phyloP scores from a whole-genome alignment of 163 green algal species.

The Chlorella variabilis region DNA sequence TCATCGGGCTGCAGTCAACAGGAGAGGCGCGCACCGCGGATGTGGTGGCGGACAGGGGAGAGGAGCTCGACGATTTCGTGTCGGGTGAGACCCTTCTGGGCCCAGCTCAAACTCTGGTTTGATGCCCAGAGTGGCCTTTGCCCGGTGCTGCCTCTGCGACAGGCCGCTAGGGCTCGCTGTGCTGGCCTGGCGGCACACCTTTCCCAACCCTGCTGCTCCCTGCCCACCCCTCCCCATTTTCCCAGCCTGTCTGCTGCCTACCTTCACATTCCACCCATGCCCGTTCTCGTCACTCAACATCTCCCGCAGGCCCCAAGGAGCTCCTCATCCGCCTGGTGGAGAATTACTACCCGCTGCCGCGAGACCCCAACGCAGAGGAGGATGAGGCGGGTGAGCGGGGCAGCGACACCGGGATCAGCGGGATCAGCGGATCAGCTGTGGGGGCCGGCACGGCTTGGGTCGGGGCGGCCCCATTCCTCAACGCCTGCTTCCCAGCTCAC shows the following conservation, averaged over 20 bases:
- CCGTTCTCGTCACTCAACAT: not conserved
- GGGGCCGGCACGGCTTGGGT: not conserved
- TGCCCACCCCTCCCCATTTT: no score
- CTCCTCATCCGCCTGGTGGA: constrained; percentile 71
- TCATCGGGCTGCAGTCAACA: constrained; percentile 82
- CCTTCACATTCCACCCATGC: no score
- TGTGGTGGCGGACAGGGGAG: constrained; percentile 54
- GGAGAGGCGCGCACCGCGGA: constrained; percentile 76
- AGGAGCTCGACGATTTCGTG: constrained; percentile 79
- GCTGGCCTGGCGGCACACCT: no score
- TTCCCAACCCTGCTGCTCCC: no score
- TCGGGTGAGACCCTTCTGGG: constrained; percentile 36
- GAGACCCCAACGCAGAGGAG: constrained; percentile 20
- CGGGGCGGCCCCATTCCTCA: no score
- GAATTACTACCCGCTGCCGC: constrained; percentile 71
- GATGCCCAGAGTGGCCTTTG: no score
- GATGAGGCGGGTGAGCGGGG: constrained; percentile 34
- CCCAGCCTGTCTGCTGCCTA: not conserved
- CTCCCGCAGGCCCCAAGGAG: constrained; percentile 60
- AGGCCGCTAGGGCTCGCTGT: no score
- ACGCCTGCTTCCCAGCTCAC: no score
- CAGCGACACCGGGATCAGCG: not conserved
- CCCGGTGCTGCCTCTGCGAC: no score
- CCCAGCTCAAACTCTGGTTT: no score
- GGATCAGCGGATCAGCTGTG: not conserved